Evolutionary conservation across 805 yeast species (phyloP).

Genomic region (Blastobotrys mokoenaii): DNA sequence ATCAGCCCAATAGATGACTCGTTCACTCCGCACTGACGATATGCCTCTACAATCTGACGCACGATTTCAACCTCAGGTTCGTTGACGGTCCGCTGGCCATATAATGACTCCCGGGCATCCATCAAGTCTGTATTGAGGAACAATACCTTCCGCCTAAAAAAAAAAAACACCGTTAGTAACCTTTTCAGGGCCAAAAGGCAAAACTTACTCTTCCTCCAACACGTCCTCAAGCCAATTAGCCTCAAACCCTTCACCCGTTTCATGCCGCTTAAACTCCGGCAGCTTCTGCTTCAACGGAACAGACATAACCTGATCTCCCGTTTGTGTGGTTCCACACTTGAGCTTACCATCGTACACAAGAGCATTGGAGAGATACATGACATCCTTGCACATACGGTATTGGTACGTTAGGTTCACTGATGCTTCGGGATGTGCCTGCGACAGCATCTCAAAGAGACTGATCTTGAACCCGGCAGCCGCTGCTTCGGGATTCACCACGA

Average conservation of each 20-base stretch:
- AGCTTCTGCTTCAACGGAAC: conserved; percentile 23
- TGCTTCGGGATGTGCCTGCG: conserved; percentile 63
- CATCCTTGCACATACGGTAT: conserved; percentile 87
- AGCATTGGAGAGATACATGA: conserved; percentile 73
- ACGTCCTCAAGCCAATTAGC: conserved; percentile 49
- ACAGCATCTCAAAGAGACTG: conserved; percentile 67
- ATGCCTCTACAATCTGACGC: conserved; percentile 49
- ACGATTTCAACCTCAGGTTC: conserved; percentile 62
- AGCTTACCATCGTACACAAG: conserved; percentile 69
- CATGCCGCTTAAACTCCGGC: no score
- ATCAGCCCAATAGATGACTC: conserved; percentile 69
- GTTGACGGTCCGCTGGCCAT: conserved; percentile 67
- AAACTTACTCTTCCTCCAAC: conserved; percentile 39
- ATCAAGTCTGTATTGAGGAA: conserved; percentile 73
- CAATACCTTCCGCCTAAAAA: conserved; percentile 36
- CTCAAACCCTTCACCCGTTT: not conserved
- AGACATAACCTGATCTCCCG: conserved; percentile 42
- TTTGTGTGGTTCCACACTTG: conserved; percentile 61
- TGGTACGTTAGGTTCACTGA: conserved; percentile 75
- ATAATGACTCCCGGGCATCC: conserved; percentile 40
- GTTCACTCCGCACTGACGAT: conserved; percentile 51
- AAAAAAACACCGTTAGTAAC: conserved; percentile 4
- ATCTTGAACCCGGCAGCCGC: conserved; percentile 54
- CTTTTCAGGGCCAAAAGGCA: not conserved
- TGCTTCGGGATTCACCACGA: conserved; percentile 65